These are phyloP conservation scores for Aureobasidium subglaciale DNA, from an alignment of 2,329 filamentous ascomycete genomes.

Conservation along the genomic window DNA sequence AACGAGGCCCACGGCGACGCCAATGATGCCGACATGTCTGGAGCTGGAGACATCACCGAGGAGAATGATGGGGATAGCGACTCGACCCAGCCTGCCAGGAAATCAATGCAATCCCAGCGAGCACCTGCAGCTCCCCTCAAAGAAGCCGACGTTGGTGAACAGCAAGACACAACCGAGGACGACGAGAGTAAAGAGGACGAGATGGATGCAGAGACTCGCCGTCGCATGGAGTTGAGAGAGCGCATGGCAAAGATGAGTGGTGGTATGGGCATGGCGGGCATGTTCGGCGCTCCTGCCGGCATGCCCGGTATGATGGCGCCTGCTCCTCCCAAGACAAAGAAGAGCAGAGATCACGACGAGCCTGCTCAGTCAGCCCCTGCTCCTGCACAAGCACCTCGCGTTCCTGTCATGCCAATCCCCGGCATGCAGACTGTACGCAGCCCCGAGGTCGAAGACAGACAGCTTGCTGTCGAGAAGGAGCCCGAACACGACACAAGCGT, in stretches of 20 bases:
- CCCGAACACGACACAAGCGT: slow-evolving; percentile 38
- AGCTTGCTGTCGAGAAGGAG: slow-evolving; percentile 45
- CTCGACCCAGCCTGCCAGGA: slow-evolving; percentile 37
- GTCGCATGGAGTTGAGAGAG: slow-evolving; percentile 81
- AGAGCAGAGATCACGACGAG: slow-evolving; percentile 32
- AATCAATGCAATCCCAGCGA: slow-evolving; percentile 23
- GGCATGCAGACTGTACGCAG: slow-evolving; percentile 51
- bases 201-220: slow-evolving; percentile 76
- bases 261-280: slow-evolving; percentile 92
- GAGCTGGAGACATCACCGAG: slow-evolving; percentile 54
- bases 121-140: slow-evolving; percentile 35
- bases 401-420: slow-evolving; percentile 57
- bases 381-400: slow-evolving; percentile 29
- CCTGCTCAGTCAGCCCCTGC: slow-evolving; percentile 28
- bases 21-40: slow-evolving; percentile 60
- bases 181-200: slow-evolving; percentile 77
- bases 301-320: slow-evolving; percentile 47
- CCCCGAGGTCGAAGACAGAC: slow-evolving; percentile 38
- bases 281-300: slow-evolving; percentile 70
- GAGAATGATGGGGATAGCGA: slow-evolving; percentile 63
- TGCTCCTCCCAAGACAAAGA: slow-evolving; percentile 42
- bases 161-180: slow-evolving; percentile 44
- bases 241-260: slow-evolving; percentile 99
- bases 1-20: slow-evolving; percentile 53
- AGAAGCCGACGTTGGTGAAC: slow-evolving; percentile 42